Evolutionary conservation across 768 basidiomycete genomes (phyloP).

Genomic region (Megacollybia marginata): DNA sequence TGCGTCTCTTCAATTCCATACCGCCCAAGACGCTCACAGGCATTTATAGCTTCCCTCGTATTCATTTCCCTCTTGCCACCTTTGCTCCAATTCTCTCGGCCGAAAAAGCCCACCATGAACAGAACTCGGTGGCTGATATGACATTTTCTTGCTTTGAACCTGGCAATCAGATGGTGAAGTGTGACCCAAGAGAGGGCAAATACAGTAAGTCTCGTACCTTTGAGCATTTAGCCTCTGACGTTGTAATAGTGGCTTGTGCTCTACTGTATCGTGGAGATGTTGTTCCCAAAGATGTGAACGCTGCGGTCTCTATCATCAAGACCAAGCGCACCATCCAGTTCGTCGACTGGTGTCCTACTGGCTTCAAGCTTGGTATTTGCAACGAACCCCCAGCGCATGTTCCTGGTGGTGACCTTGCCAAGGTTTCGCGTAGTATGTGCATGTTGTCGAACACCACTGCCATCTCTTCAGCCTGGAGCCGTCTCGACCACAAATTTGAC

Average conservation of each 20-base stretch:
- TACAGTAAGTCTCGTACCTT: conserved; percentile 60
- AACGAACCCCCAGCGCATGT: conserved; percentile 91
- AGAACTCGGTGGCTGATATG: conserved; percentile 97
- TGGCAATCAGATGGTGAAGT: conserved; percentile 94
- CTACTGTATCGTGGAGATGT: conserved; percentile 94
- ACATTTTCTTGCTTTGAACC: conserved; percentile 97
- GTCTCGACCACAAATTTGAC: conserved; percentile 97
- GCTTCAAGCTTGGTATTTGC: conserved; percentile 98
- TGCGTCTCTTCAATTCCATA: conserved; percentile 32
- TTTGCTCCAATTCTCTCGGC: conserved; percentile 91
- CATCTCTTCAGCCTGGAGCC: conserved; percentile 91
- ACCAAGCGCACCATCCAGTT: conserved; percentile 98
- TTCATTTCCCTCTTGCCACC: conserved; percentile 96
- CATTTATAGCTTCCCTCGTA: conserved; percentile 78
- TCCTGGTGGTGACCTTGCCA: conserved; percentile 92
- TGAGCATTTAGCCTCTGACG: conserved; percentile 6
- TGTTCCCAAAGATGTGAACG: conserved; percentile 92
- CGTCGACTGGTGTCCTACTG: conserved; percentile 98
- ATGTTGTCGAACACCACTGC: conserved; percentile 96
- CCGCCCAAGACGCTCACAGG: too few species aligned
- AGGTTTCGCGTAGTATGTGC: conserved; percentile 89
- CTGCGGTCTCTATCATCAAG: conserved; percentile 90
- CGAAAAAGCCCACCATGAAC: conserved; percentile 93
- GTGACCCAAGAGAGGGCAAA: conserved; percentile 97
- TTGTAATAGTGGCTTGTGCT: conserved; percentile 75